Conservation (phyloP, 345 rosid genomes). For the Euclidium syriacum region DNA sequence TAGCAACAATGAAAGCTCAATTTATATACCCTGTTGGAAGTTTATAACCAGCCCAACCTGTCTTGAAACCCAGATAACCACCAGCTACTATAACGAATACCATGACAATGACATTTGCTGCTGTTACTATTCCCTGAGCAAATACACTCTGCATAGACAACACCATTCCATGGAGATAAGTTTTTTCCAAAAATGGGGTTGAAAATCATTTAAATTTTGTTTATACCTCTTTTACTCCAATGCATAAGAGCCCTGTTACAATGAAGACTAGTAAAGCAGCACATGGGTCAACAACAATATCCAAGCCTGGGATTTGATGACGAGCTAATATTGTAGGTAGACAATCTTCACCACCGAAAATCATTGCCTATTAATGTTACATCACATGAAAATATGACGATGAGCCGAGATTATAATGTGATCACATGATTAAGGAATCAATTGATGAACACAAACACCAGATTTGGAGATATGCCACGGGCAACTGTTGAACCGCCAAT, state of each 20-base stretch:
- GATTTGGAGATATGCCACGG: slow-evolving; percentile 86
- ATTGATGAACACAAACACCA: slow-evolving; percentile 33
- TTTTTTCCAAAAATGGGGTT: not conserved
- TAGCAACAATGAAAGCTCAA: not conserved
- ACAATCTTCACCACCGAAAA: slow-evolving; percentile 75
- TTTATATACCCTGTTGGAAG: slow-evolving; percentile 81
- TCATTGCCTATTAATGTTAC: slow-evolving; percentile 83
- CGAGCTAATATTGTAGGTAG: slow-evolving; percentile 74
- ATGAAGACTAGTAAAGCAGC: slow-evolving; percentile 70
- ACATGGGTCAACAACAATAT: slow-evolving; percentile 84
- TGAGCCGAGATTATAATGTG: not conserved
- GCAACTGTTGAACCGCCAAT: slow-evolving; percentile 95
- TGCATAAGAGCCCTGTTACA: slow-evolving; percentile 83
- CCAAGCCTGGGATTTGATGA: slow-evolving; percentile 77
- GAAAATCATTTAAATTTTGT: not conserved
- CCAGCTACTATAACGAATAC: slow-evolving; percentile 79
- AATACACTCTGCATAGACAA: slow-evolving; percentile 59
- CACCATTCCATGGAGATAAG: not conserved
- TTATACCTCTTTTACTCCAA: slow-evolving; percentile 91
- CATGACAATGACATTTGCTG: slow-evolving; percentile 76
- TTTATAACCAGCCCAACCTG: slow-evolving; percentile 85
- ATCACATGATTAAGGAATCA: not conserved
- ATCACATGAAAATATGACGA: not conserved
- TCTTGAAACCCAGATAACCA: slow-evolving; percentile 72
- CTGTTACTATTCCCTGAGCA: slow-evolving; percentile 74